Base-by-base conservation (phyloP, 768 basidiomycete genomes). In the Tremella yokohamensis region DNA sequence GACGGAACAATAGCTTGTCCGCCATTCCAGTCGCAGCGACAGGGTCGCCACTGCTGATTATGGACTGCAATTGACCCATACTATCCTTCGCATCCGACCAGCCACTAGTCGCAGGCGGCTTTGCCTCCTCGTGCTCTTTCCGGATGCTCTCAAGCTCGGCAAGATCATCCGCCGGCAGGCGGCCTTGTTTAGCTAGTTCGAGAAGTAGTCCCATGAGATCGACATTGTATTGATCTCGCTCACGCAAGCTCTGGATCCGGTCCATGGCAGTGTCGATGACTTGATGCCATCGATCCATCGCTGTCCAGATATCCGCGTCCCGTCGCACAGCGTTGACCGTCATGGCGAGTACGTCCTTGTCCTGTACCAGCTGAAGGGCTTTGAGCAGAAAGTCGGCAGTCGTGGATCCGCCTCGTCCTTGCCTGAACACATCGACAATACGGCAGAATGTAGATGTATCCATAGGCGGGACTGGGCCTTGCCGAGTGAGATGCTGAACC, bases 251-350 rank as follows among this genome's bases (percentile, higher is more conserved):
- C 12, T 64, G 57, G 47, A 62, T 61, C 19, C 65, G 49, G 26
- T 65, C 61, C 52, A 73, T 53, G 26, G 70, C 40, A 16, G 60
- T 66, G 42, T 70, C 69, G 24, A 56, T 52, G 8, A 73, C 45
- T 22, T 52, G 39, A 2, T 52, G 47, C 69, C 69, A 70, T 3
- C 69, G 62, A 52, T 73, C 72, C 63, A 66, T 70, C 8, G 69
- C 62, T 0, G 72, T 73, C 69, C 69, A 73, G 1, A 60, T 49
- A 40, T 70, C 72, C 18, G 69, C 72, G 29, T 66, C 64, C 13
- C 72, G 57, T 19, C 49, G 50, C 2, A 70, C 37, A 2, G 57
- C 62, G 38, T 73, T 69, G 11, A 69, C 48, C 20, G 57, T 61
- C 20, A 67, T 63, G n/a, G 58, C 47, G 24, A 73, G 52, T 11